Percentiles rank a stretch among this genome's conserved stretches.
Conservation (phyloP, 2,329 filamentous ascomycete species). For the Onygenales sp. region DNA sequence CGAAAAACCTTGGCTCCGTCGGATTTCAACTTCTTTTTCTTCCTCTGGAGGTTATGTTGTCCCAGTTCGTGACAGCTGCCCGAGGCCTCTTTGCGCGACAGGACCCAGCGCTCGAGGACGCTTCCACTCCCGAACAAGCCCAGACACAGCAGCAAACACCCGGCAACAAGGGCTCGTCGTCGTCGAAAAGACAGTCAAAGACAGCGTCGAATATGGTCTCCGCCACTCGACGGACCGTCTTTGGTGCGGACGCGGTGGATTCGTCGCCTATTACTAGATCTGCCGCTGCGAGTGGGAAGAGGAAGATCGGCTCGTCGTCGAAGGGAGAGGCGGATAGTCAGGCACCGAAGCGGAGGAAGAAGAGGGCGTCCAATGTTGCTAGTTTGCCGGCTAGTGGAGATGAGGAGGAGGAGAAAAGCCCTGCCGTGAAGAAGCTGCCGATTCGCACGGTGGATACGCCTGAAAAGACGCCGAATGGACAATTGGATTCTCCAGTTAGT, state of each 20-base stretch:
- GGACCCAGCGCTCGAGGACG: conserved; percentile 15
- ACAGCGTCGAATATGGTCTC: conserved; percentile 22
- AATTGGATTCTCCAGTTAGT: not conserved
- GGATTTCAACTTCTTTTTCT: not conserved
- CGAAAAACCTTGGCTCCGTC: not conserved
- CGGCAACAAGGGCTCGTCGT: not conserved
- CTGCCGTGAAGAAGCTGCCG: not conserved
- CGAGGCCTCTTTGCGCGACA: conserved; percentile 31
- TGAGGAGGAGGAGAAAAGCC: not conserved
- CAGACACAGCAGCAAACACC: not conserved
- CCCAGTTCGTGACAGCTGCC: conserved; percentile 32
- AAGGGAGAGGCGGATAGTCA: not conserved
- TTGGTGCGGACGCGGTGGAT: conserved; percentile 7
- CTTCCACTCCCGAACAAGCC: not conserved
- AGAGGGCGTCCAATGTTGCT: not conserved
- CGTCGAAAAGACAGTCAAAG: conserved; percentile 5
- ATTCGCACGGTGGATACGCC: not conserved
- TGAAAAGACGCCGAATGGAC: not conserved
- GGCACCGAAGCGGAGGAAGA: not conserved
- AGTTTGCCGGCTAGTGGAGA: not conserved
- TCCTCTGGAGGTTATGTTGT: conserved; percentile 27
- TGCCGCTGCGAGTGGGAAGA: conserved; percentile 13
- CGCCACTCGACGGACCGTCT: conserved; percentile 21
- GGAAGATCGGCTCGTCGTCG: not conserved
- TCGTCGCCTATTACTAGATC: conserved; percentile 11